phyloP scores from a whole-genome alignment of 169 alveolate genomes.

The Eimeria sp. region DNA sequence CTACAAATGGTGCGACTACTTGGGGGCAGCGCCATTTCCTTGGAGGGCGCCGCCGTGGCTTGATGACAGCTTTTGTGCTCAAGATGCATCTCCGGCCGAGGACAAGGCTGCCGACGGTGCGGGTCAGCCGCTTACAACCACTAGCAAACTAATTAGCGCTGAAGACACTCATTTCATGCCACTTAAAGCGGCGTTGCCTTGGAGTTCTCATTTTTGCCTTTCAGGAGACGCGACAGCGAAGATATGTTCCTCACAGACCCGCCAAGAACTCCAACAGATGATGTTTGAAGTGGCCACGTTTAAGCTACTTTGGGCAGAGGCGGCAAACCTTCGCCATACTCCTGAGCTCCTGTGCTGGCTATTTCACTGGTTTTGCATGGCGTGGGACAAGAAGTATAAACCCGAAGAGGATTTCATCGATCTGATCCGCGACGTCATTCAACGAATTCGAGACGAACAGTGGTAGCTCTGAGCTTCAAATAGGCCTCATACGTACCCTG shows the following conservation, averaged over 20 bases:
- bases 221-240: not conserved
- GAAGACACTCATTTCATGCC: not conserved
- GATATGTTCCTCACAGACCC: conserved; percentile 9
- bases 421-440: conserved; percentile 77
- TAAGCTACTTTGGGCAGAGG: conserved; percentile 81
- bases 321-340: conserved; percentile 79
- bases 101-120: conserved; percentile 22
- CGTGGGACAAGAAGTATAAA: conserved; percentile 76
- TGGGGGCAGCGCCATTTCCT: conserved; percentile 73
- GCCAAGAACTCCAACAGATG: conserved; percentile 79
- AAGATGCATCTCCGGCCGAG: not conserved
- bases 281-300: conserved; percentile 74
- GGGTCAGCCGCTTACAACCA: not conserved
- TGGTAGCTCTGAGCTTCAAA: conserved; percentile 32
- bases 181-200: not conserved
- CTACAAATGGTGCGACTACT: conserved; percentile 80
- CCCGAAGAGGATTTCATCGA: conserved; percentile 80
- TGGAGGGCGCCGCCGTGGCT: conserved; percentile 81
- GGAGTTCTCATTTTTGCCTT: not conserved
- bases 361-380: conserved; percentile 81
- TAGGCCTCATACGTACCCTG: not conserved
- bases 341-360: conserved; percentile 81
- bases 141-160: not conserved
- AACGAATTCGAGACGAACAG: conserved; percentile 79
- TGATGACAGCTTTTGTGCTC: conserved; percentile 51